A percentile compares a stretch with the other conserved stretches of the same genome.
Conservation (phyloP, 2,329 filamentous ascomycete genomes). For the Ophiostoma perfectum region DNA sequence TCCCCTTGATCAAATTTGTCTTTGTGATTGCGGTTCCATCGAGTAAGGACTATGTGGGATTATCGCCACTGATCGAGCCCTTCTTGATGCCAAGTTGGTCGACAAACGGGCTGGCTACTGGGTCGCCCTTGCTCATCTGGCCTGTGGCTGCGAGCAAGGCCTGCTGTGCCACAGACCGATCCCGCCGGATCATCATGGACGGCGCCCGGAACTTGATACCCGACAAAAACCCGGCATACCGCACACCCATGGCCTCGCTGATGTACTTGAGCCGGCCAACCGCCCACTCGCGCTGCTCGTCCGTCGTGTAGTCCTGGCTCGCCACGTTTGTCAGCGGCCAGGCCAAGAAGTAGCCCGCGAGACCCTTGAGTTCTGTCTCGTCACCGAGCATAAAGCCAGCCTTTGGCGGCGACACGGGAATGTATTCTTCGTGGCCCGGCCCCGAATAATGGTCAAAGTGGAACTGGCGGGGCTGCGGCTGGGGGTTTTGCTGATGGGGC, state of each 20-base stretch:
- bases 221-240: conserved; percentile 51
- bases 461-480: not conserved
- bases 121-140: conserved; percentile 24
- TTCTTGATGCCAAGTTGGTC: not conserved
- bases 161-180: conserved; percentile 45
- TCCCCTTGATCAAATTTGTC: too few species aligned
- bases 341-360: conserved; percentile 55
- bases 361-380: conserved; percentile 46
- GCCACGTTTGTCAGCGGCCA: conserved; percentile 53
- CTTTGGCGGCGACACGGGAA: not conserved
- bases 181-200: conserved; percentile 56
- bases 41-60: too few species aligned
- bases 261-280: conserved; percentile 51
- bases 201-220: conserved; percentile 54
- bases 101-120: not conserved
- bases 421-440: not conserved
- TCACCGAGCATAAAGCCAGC: conserved; percentile 47
- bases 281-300: conserved; percentile 52
- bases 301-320: conserved; percentile 55
- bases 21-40: too few species aligned
- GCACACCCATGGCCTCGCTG: conserved; percentile 51
- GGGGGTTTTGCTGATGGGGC: not conserved
- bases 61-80: too few species aligned
- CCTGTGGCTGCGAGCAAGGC: conserved; percentile 35
- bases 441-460: not conserved